phyloP scores from a whole-genome alignment of 257 asterid genomes.

The Solanum peruvianum region DNA sequence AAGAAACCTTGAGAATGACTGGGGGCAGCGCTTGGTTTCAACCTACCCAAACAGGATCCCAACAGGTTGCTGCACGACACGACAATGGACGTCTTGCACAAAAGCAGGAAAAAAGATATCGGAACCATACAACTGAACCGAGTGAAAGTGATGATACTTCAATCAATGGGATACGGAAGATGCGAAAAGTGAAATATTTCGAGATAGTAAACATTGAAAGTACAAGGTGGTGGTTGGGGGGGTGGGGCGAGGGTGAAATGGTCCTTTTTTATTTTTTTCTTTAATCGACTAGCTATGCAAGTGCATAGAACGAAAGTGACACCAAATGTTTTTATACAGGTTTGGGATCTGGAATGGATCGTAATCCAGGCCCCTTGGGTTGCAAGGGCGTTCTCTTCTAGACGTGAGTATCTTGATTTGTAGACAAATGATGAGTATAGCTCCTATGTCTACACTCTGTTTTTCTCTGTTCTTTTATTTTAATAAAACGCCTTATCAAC shows the following conservation, averaged over 20 bases:
- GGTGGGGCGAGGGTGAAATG: not conserved
- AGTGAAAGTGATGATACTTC: not conserved
- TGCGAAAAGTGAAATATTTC: not conserved
- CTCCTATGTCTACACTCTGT: not conserved
- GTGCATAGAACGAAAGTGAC: not conserved
- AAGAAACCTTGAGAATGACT: constrained; percentile 4
- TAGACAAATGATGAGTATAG: not conserved
- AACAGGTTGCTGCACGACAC: not conserved
- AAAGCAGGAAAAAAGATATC: not conserved
- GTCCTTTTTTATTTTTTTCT: not conserved
- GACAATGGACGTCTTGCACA: not conserved
- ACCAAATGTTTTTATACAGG: not conserved
- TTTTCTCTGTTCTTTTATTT: not conserved
- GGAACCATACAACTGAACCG: not conserved
- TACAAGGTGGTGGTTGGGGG: not conserved
- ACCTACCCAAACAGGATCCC: constrained; percentile 12
- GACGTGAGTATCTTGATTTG: not conserved
- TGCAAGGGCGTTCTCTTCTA: not conserved
- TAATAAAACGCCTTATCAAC: not conserved
- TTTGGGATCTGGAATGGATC: not conserved
- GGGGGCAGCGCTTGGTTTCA: constrained; percentile 16
- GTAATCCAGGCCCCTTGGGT: not conserved
- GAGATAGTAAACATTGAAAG: not conserved
- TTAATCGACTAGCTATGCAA: not conserved
- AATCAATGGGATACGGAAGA: not conserved